Conservation (phyloP, 1,284 basidiomycete species). For the Cryptococcus depauperatus region DNA sequence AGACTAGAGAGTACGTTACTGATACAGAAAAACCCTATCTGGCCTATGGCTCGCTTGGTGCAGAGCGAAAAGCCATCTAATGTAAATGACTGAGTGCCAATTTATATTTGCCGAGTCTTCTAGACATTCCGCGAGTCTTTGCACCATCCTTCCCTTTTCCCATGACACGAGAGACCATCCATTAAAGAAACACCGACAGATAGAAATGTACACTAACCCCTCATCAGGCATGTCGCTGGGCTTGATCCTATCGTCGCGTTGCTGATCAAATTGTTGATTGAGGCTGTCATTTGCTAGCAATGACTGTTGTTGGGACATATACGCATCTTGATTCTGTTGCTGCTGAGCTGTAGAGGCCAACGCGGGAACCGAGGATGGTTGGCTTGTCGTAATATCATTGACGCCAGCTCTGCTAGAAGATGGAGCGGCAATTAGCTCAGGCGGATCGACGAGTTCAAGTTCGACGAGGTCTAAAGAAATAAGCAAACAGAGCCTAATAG, state of each 20-base stretch:
- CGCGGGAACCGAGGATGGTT: neutral
- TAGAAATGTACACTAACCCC: slow-evolving; percentile 65
- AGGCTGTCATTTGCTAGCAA: too few species aligned
- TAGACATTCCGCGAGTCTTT: neutral
- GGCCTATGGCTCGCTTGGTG: neutral
- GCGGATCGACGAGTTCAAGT: slow-evolving; percentile 26
- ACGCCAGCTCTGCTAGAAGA: neutral
- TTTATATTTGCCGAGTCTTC: neutral
- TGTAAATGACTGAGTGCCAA: neutral
- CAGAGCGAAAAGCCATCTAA: neutral
- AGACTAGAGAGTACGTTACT: slow-evolving; percentile 10
- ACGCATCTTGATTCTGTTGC: neutral
- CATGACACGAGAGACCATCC: too few species aligned
- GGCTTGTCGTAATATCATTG: neutral
- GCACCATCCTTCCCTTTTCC: too few species aligned
- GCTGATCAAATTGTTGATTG: slow-evolving; percentile 11
- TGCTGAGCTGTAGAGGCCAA: neutral
- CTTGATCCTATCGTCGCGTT: slow-evolving; percentile 48
- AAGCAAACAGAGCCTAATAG: slow-evolving; percentile 5
- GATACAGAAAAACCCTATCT: neutral
- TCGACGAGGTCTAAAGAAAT: neutral
- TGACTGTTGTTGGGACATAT: too few species aligned
- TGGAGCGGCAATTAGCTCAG: slow-evolving; percentile 17
- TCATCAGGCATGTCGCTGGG: slow-evolving; percentile 94
- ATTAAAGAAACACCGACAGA: too few species aligned